Percentiles rank a stretch among this genome's conserved stretches.
These are phyloP conservation scores for Parsonsia alboflavescens DNA, from an alignment of 257 asterid genomes.

Conservation along the genomic window DNA sequence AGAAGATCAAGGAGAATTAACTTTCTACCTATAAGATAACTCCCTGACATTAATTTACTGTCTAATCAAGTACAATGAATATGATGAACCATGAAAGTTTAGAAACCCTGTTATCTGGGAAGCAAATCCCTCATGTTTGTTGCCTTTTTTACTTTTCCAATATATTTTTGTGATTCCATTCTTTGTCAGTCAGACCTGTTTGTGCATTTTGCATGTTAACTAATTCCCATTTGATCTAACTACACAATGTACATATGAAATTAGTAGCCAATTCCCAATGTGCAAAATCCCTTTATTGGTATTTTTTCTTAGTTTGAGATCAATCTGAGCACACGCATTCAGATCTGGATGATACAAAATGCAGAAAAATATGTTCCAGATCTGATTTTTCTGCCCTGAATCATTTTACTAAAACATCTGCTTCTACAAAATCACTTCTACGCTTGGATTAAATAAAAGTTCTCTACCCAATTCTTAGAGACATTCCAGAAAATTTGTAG, in stretches of 20 bases:
- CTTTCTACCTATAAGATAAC: not conserved
- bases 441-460: no score
- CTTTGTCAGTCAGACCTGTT: not conserved
- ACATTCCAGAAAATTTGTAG: not conserved
- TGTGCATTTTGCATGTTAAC: not conserved
- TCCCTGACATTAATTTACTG: not conserved
- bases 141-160: not conserved
- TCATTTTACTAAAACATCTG: no score
- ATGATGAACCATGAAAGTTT: not conserved
- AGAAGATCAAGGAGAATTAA: not conserved
- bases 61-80: not conserved
- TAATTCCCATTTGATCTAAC: not conserved
- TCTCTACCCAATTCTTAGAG: no score
- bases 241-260: not conserved
- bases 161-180: not conserved
- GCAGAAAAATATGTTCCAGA: no score
- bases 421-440: no score
- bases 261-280: not conserved
- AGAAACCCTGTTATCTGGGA: not conserved
- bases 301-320: not conserved
- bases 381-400: no score
- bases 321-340: not conserved
- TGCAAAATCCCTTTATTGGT: not conserved
- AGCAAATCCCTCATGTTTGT: not conserved
- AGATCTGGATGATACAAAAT: no score